Conservation (phyloP, 345 rosid species). For the Excoecaria cochinchinensis region DNA sequence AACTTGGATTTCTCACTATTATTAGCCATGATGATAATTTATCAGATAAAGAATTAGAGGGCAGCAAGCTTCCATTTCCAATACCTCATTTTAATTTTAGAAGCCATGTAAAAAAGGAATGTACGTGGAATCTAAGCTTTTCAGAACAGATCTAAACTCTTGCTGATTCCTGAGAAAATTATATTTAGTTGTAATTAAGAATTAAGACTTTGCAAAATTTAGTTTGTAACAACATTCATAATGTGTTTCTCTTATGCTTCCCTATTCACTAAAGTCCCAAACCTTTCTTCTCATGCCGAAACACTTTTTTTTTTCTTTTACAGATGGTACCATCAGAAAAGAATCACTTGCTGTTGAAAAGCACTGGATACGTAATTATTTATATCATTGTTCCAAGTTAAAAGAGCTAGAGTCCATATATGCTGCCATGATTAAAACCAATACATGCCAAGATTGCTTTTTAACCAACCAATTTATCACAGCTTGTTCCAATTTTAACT, state of each 20-base stretch:
- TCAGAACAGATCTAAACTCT: no score
- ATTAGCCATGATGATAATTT: no score
- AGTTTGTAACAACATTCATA: not conserved
- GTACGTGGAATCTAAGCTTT: no score
- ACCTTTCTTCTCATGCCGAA: not conserved
- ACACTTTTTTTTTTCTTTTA: not conserved
- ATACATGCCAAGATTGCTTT: constrained; percentile 55
- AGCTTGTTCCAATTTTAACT: constrained; percentile 37
- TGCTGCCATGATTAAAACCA: constrained; percentile 58
- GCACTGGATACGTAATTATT: constrained; percentile 13
- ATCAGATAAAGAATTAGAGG: no score
- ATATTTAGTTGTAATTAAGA: not conserved
- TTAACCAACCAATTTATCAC: constrained; percentile 63
- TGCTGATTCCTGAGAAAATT: no score
- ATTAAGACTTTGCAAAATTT: not conserved
- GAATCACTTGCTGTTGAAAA: not conserved
- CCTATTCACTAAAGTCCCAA: not conserved
- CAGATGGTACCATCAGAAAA: not conserved
- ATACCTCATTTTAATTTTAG: no score
- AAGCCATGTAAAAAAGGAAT: no score
- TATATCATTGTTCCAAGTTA: constrained; percentile 34
- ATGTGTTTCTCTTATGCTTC: not conserved
- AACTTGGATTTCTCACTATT: no score
- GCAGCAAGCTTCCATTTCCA: no score
- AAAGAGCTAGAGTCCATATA: constrained; percentile 46